Conservation (phyloP, 2,329 filamentous ascomycete species). For the Hirsutella thompsonii region DNA sequence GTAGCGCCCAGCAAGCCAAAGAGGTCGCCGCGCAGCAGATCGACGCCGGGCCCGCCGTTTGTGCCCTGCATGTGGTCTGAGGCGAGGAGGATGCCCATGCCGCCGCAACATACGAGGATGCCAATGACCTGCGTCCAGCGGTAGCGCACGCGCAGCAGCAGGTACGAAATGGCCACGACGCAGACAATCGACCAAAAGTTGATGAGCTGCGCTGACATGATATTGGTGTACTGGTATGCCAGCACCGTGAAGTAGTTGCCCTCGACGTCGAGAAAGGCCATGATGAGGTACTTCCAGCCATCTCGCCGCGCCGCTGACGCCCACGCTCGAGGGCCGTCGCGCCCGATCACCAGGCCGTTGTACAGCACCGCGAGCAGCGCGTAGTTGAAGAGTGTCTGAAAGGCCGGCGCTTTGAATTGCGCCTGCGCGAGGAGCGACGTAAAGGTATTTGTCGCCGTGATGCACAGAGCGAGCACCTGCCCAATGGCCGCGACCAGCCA, state of each 20-base stretch:
- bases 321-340: constrained; percentile 66
- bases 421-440: constrained; percentile 54
- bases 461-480: constrained; percentile 77
- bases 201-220: constrained; percentile 85
- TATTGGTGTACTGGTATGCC: constrained; percentile 84
- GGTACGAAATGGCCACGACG: constrained; percentile 74
- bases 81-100: constrained; percentile 74
- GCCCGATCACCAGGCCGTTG: constrained; percentile 64
- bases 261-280: constrained; percentile 87
- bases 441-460: constrained; percentile 88
- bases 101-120: constrained; percentile 82
- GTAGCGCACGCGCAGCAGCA: constrained; percentile 79
- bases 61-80: constrained; percentile 73
- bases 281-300: constrained; percentile 88
- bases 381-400: constrained; percentile 95
- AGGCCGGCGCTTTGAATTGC: constrained; percentile 76
- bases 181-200: constrained; percentile 98
- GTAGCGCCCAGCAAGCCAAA: constrained; percentile 84
- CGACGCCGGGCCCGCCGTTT: constrained; percentile 53
- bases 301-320: constrained; percentile 48
- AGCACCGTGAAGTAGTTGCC: constrained; percentile 98
- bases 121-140: constrained; percentile 73
- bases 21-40: constrained; percentile 80
- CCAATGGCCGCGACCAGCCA: constrained; percentile 72
- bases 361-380: constrained; percentile 72